Evolutionary conservation across 2,329 filamentous ascomycete genomes (phyloP).

Genomic region (Rhynchosporium secalis): DNA sequence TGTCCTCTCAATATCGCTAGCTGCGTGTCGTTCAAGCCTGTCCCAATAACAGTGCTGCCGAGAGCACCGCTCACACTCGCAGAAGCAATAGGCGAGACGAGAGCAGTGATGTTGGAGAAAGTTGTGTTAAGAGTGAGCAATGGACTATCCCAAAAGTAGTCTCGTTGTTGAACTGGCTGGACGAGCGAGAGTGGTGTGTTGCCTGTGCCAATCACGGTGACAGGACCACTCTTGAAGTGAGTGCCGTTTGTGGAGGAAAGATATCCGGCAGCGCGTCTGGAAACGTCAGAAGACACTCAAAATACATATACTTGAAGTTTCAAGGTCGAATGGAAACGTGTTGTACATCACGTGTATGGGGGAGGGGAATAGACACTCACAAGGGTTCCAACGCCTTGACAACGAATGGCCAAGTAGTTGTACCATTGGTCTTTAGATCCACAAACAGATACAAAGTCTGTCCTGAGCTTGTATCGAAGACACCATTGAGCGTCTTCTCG

Average conservation of each 20-base stretch:
- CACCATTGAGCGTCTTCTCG: constrained; percentile 54
- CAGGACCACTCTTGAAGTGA: constrained; percentile 29
- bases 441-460: constrained; percentile 67
- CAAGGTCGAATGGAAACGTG: background rate
- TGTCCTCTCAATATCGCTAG: constrained; percentile 46
- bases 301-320: background rate
- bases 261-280: constrained; percentile 38
- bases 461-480: constrained; percentile 55
- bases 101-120: constrained; percentile 35
- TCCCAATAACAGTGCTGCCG: constrained; percentile 48
- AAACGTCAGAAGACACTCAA: background rate
- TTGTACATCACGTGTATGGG: background rate
- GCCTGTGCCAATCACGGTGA: constrained; percentile 38
- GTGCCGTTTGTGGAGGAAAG: constrained; percentile 32
- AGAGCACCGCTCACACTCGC: constrained; percentile 55
- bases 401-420: constrained; percentile 56
- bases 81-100: constrained; percentile 48
- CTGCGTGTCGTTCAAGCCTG: constrained; percentile 48
- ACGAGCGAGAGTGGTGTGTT: constrained; percentile 50
- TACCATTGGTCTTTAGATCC: constrained; percentile 60
- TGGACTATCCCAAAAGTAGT: constrained; percentile 60
- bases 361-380: constrained; percentile 44
- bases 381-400: constrained; percentile 57
- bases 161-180: constrained; percentile 45
- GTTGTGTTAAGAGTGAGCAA: constrained; percentile 34